Conservation (phyloP, 148 eudicot species). For the Pouteria glomerata region DNA sequence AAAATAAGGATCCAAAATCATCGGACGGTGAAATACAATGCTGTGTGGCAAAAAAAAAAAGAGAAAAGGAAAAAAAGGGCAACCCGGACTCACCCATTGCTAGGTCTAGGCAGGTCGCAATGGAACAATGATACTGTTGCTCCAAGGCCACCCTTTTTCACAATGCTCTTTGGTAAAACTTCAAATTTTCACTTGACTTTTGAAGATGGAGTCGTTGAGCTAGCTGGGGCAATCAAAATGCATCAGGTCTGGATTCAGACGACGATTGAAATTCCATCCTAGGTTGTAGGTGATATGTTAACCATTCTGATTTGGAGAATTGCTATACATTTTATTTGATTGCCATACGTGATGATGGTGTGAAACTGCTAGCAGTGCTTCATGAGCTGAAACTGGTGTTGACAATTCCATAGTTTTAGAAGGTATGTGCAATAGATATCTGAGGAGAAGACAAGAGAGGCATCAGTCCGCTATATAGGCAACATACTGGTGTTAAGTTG, state of each 20-base stretch:
- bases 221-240: background rate
- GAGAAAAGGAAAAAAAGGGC: too few species aligned
- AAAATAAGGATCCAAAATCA: background rate
- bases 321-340: background rate
- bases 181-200: background rate
- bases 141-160: too few species aligned
- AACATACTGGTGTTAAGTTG: background rate
- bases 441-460: background rate
- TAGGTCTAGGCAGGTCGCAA: too few species aligned
- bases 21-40: background rate
- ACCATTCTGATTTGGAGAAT: background rate
- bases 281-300: background rate
- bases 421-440: too few species aligned
- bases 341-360: background rate
- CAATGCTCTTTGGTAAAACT: background rate
- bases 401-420: too few species aligned
- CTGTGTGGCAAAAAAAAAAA: too few species aligned
- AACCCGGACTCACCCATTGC: too few species aligned
- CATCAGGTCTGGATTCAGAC: background rate
- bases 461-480: background rate
- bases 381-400: too few species aligned
- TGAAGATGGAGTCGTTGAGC: background rate
- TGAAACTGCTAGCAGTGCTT: background rate
- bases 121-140: too few species aligned
- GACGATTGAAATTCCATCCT: background rate